Base-by-base conservation (phyloP, 768 basidiomycete genomes). In the Amanita exitialis region DNA sequence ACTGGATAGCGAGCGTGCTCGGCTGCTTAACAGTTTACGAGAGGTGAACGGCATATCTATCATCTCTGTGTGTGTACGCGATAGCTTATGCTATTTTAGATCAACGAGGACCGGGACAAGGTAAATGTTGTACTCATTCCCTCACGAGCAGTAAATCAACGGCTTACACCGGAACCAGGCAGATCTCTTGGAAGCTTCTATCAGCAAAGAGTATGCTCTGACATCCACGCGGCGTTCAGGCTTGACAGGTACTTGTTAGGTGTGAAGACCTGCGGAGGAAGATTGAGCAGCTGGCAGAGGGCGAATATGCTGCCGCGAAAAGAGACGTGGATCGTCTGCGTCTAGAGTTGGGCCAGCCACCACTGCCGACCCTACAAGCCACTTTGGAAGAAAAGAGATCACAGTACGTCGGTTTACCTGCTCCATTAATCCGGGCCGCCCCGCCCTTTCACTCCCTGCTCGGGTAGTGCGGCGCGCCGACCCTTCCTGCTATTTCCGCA, bases 41-140 rank as follows among this genome's bases (percentile, higher is more conserved):
- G 79, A 88, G 77, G 86, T 84, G 60, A 34, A 73, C 58, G 54
- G 49, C 38, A 39, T 41, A 25, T 35, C 32, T 6, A 36, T 37
- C 13, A 34, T 21, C 53, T 16, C 25, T 6, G 28, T 28, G 34
- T 28, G 28, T 28, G 34, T 28, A 18, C 41, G 38, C 21, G n/a
- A 28, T 27, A 16, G 15, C 21, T 43, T 27, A 10, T 25, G n/a
- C 55, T 30, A 44, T 23, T 39, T 36, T 58, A 89, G 83, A 74
- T 90, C 16, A 90, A 90, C 60, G 84, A 86, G 61, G 87, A 90
- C 64, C 76, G 86, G 12, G 87, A 90, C 69, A 86, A 85, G 74
- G 74, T 67, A 57, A 53, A 61, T 52, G 25, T 27, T 39, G 23
- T 35, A 37, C n/a, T 12, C 44, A 51, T 39, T 55, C 54, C 37